Conservation (phyloP, 208 protist genomes). For the Leishmania braziliensis region DNA sequence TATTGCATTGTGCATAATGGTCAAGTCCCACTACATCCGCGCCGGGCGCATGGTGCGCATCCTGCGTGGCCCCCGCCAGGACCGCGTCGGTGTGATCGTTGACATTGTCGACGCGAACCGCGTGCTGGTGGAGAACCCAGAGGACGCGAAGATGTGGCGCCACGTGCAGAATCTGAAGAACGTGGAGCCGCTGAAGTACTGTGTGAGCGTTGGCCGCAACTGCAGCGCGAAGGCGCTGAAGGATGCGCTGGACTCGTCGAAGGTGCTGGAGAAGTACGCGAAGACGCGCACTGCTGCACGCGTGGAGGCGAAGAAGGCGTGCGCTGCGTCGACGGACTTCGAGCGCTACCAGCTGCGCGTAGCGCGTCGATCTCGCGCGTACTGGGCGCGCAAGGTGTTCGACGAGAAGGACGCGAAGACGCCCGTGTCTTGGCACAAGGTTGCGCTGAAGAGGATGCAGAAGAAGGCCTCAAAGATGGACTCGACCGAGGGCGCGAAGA, state of each 20-base stretch:
- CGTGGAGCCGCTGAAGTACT: conserved; percentile 85
- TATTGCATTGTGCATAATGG: conserved; percentile 51
- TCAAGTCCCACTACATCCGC: conserved; percentile 67
- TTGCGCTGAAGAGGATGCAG: conserved; percentile 83
- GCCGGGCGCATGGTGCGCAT: conserved; percentile 65
- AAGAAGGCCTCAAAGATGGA: conserved; percentile 89
- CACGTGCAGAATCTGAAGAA: conserved; percentile 92
- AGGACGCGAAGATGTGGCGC: conserved; percentile 90
- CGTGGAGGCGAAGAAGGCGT: conserved; percentile 83
- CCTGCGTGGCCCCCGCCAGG: conserved; percentile 59
- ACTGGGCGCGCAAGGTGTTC: conserved; percentile 92
- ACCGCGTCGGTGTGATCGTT: conserved; percentile 75
- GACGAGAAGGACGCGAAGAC: conserved; percentile 89
- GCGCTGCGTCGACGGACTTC: conserved; percentile 87
- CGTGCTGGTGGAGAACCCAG: conserved; percentile 90
- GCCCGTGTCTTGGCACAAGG: conserved; percentile 90
- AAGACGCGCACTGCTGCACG: conserved; percentile 77
- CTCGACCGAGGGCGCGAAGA: conserved; percentile 70
- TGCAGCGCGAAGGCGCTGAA: conserved; percentile 78
- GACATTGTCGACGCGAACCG: conserved; percentile 92
- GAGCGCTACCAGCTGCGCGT: conserved; percentile 93
- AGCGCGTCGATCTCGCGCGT: conserved; percentile 87
- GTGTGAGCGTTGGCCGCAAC: conserved; percentile 65
- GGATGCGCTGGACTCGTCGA: conserved; percentile 62
- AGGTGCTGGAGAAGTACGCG: conserved; percentile 88